Evolutionary conservation across 805 yeast species (phyloP).

Genomic region (Candida suzukii): DNA sequence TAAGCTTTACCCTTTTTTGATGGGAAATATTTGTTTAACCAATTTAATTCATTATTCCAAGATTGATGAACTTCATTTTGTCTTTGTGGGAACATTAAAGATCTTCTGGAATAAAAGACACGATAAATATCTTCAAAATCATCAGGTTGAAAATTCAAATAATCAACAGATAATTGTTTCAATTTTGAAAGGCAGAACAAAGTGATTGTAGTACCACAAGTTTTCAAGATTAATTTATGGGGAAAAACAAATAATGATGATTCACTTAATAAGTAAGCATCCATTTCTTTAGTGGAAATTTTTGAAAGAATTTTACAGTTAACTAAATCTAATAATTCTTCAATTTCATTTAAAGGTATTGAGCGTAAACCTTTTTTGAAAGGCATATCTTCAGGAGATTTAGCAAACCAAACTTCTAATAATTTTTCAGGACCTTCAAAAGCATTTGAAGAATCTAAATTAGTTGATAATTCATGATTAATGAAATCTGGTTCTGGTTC

Average conservation of each 20-base stretch:
- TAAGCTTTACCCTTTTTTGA: conserved; percentile 56
- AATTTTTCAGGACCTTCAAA: conserved; percentile 97
- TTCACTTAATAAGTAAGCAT: conserved; percentile 83
- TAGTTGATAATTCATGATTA: conserved; percentile 73
- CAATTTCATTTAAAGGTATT: conserved; percentile 65
- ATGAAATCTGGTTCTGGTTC: conserved; percentile 30
- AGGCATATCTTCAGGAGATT: conserved; percentile 28
- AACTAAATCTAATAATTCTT: conserved; percentile 67
- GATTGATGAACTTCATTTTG: conserved; percentile 76
- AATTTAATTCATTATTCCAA: conserved; percentile 76
- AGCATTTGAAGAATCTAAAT: conserved; percentile 82
- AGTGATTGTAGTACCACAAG: conserved; percentile 95
- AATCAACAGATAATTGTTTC: conserved; percentile 40
- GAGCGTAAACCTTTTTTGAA: conserved; percentile 47
- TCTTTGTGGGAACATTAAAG: conserved; percentile 85
- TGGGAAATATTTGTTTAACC: conserved; percentile 58
- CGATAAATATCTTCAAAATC: conserved; percentile 36
- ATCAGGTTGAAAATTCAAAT: conserved; percentile 29
- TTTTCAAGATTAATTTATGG: conserved; percentile 79
- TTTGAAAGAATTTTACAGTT: conserved; percentile 84
- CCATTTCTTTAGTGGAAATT: conserved; percentile 57
- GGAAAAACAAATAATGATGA: conserved; percentile 85
- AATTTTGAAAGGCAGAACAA: conserved; percentile 66
- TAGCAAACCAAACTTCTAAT: conserved; percentile 82
- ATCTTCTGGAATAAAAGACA: conserved; percentile 84